A percentile compares a stretch with the other conserved stretches of the same genome.
Conservation (phyloP, 2,329 filamentous ascomycete genomes). For the Phyllosticta citribraziliensis region DNA sequence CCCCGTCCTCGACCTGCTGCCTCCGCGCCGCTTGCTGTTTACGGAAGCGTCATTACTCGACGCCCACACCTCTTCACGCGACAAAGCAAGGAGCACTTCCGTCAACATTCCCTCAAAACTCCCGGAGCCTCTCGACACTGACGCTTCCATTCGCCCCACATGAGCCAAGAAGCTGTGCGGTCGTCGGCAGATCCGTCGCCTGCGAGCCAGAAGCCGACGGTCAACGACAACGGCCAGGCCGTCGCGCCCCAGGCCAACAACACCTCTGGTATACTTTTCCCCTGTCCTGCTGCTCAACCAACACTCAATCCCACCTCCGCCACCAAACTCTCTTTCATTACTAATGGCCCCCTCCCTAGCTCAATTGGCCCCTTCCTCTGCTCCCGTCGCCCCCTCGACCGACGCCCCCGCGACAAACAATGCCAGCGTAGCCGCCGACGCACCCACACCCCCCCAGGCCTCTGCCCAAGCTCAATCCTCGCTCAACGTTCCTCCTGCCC, state of each 20-base stretch:
- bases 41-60: constrained; percentile 8
- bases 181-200: constrained; percentile 20
- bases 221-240: constrained; percentile 14
- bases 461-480: constrained; percentile 24
- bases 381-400: not conserved
- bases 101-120: constrained; percentile 4
- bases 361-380: not conserved
- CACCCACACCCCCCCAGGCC: constrained; percentile 2
- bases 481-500: constrained; percentile 22
- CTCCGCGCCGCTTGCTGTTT: constrained; percentile 10
- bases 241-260: constrained; percentile 23
- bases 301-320: not conserved
- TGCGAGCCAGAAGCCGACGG: constrained; percentile 19
- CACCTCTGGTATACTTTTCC: constrained; percentile 23
- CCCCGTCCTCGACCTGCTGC: constrained; percentile 9
- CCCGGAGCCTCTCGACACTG: not conserved
- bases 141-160: constrained; percentile 18
- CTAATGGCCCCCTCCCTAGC: constrained; percentile 11
- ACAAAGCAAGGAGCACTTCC: constrained; percentile 18
- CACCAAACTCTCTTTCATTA: constrained; percentile 12
- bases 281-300: not conserved
- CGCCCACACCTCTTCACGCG: constrained; percentile 16
- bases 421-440: not conserved
- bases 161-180: constrained; percentile 25
- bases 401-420: constrained; percentile 6